A percentile compares a stretch with the other conserved stretches of the same genome.
phyloP scores from a whole-genome alignment of 495 filamentous ascomycete genomes.

The Platismatia glauca region DNA sequence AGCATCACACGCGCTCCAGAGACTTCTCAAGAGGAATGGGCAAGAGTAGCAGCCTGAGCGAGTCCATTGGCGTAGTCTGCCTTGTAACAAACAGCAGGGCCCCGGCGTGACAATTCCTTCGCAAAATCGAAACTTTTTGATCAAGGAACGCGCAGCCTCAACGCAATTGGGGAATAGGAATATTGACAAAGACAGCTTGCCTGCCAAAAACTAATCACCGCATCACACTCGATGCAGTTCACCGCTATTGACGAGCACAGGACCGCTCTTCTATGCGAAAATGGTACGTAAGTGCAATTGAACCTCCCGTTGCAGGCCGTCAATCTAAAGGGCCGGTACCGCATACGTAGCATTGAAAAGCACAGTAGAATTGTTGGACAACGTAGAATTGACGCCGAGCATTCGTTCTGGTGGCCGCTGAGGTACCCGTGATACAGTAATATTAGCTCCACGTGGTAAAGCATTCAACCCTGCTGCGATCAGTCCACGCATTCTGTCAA shows the following conservation, averaged over 20 bases:
- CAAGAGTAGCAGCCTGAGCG: too few relatives aligned
- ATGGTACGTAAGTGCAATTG: neutral
- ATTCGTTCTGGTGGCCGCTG: neutral
- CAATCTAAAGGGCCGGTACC: neutral
- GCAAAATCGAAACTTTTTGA: too few relatives aligned
- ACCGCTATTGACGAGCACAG: too few relatives aligned
- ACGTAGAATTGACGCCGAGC: neutral
- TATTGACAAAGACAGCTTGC: too few relatives aligned
- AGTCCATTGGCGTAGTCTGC: too few relatives aligned
- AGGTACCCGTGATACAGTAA: neutral
- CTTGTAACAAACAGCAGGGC: too few relatives aligned
- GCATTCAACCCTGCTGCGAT: neutral
- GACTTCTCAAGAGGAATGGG: too few relatives aligned
- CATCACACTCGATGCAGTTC: neutral
- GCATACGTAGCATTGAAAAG: constrained; percentile 1
- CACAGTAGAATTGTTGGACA: neutral
- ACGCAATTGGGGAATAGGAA: too few relatives aligned
- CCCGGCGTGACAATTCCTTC: too few relatives aligned
- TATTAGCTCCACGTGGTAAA: neutral
- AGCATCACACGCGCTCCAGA: too few relatives aligned
- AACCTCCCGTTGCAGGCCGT: neutral
- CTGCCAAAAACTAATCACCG: too few relatives aligned
- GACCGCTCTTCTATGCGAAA: neutral
- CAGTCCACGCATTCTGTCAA: neutral
- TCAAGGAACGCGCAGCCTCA: too few relatives aligned